Conservation (phyloP, 257 asterid species). For the Fraxinus pennsylvanica region DNA sequence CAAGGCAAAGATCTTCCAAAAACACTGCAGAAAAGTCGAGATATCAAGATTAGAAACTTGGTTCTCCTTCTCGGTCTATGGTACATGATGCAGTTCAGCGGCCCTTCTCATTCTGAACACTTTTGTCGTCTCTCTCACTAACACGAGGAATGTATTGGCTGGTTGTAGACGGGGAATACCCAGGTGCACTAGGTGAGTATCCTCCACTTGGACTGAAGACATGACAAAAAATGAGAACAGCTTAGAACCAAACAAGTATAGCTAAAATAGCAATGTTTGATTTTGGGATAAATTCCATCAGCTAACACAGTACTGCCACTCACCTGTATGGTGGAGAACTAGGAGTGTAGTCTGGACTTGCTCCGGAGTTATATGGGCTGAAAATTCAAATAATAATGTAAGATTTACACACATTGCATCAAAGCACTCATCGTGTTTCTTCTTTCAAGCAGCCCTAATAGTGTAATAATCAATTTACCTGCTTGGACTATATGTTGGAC, state of each 20-base stretch:
- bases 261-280: background rate
- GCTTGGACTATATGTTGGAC: constrained; percentile 96
- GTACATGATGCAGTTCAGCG: constrained; percentile 25
- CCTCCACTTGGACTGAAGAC: constrained; percentile 88
- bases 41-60: background rate
- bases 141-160: constrained; percentile 78
- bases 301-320: constrained; percentile 8
- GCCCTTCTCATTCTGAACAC: constrained; percentile 56
- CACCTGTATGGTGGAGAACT: constrained; percentile 93
- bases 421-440: background rate
- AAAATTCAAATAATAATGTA: constrained; percentile 17
- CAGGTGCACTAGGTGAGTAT: constrained; percentile 95
- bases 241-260: background rate
- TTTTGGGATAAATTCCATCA: background rate
- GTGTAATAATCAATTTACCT: constrained; percentile 47
- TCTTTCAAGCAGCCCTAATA: background rate
- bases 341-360: constrained; percentile 80
- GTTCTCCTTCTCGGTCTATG: background rate
- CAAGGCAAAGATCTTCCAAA: background rate
- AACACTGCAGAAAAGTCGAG: background rate
- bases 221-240: constrained; percentile 2
- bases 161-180: constrained; percentile 88
- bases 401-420: constrained; percentile 16
- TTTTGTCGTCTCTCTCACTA: constrained; percentile 60
- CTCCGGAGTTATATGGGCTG: constrained; percentile 75